Evolutionary conservation across 2,329 filamentous ascomycete genomes (phyloP).

Genomic region (Colletotrichum eremochloae): DNA sequence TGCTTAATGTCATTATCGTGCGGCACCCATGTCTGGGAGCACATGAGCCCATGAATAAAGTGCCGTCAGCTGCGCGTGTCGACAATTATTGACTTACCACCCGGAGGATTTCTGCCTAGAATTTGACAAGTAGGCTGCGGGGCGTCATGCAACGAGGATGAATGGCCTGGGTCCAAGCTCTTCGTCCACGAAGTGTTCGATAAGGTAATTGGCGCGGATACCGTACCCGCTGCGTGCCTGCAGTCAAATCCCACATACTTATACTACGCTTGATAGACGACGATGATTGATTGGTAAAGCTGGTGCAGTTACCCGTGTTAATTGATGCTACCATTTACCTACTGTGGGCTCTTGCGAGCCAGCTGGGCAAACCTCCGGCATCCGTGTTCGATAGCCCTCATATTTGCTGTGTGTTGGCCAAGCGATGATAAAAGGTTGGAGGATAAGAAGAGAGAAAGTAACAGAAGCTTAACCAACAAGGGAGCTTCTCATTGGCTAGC

Average conservation of each 20-base stretch:
- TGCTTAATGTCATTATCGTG: not conserved
- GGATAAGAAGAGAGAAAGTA: not conserved
- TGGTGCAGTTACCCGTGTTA: not conserved
- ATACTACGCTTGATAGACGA: not conserved
- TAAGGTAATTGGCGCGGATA: not conserved
- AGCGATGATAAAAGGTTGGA: not conserved
- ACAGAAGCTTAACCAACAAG: not conserved
- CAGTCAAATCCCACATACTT: not conserved
- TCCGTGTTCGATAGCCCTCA: too few species aligned
- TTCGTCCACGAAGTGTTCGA: not conserved
- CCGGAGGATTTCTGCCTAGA: slow-evolving; percentile 4
- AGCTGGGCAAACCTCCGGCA: not conserved
- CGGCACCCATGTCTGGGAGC: too few species aligned
- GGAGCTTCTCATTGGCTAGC: not conserved
- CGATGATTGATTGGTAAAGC: not conserved
- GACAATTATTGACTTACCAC: not conserved
- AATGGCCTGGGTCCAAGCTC: not conserved
- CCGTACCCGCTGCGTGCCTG: not conserved
- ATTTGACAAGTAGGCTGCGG: not conserved
- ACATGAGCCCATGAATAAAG: too few species aligned
- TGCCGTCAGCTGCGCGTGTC: not conserved
- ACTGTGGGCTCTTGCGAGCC: not conserved
- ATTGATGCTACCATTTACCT: not conserved
- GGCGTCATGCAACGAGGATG: not conserved
- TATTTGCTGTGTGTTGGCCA: not conserved